Conservation (phyloP, 805 yeast species). For the Yarrowia sp. region DNA sequence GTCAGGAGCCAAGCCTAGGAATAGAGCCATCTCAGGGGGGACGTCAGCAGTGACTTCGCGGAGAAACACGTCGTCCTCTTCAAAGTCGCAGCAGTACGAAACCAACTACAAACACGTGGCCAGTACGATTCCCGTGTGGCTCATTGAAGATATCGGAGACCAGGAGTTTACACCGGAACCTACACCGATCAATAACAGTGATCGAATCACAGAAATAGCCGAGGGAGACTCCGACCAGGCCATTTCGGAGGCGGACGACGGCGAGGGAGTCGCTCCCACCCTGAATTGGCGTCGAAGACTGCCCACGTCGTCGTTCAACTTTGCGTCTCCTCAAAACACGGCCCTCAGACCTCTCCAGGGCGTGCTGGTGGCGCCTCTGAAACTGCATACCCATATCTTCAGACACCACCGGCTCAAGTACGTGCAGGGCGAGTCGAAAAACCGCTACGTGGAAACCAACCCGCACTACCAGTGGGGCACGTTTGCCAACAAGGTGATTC, state of each 20-base stretch:
- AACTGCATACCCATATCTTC: slow-evolving; percentile 37
- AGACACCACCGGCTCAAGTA: slow-evolving; percentile 34
- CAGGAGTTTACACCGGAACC: slow-evolving; percentile 2
- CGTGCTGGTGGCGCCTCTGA: slow-evolving; percentile 31
- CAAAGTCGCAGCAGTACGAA: slow-evolving; percentile 16
- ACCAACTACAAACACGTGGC: slow-evolving; percentile 40
- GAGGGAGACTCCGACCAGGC: slow-evolving; percentile 28
- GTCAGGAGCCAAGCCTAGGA: neutral
- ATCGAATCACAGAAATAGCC: slow-evolving; percentile 6
- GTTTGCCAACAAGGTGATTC: slow-evolving; percentile 32
- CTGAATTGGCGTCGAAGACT: slow-evolving; percentile 9
- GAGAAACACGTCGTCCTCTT: slow-evolving; percentile 24
- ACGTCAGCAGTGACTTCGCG: neutral
- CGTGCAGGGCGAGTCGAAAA: slow-evolving; percentile 37
- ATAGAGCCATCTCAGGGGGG: slow-evolving; percentile 10
- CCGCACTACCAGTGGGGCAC: slow-evolving; percentile 32
- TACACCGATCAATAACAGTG: neutral
- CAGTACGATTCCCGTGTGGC: slow-evolving; percentile 40
- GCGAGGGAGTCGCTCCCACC: slow-evolving; percentile 1
- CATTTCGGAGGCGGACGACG: slow-evolving; percentile 4
- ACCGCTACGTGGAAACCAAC: slow-evolving; percentile 26
- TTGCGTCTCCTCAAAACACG: slow-evolving; percentile 15
- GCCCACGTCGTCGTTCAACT: slow-evolving; percentile 35
- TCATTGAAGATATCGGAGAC: slow-evolving; percentile 35
- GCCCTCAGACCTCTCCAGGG: slow-evolving; percentile 18